Conservation (phyloP, 768 basidiomycete genomes). For the Psilocybe cyanescens region DNA sequence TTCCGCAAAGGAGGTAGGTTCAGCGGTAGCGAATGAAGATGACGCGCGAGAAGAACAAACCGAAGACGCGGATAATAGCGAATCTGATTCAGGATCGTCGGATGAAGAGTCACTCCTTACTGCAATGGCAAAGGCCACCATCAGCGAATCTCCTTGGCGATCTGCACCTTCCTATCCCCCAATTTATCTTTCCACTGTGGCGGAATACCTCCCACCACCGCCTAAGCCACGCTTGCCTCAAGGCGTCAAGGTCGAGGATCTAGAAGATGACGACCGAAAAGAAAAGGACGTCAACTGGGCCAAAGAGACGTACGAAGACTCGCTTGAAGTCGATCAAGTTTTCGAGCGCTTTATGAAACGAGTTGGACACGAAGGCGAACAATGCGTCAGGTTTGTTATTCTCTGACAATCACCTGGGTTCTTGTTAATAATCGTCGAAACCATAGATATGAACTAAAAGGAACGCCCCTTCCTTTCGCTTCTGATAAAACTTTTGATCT, state of each 20-base stretch:
- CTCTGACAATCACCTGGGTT: neutral
- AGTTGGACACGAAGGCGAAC: slow-evolving; percentile 71
- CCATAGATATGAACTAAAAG: slow-evolving; percentile 83
- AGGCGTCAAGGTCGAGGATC: slow-evolving; percentile 46
- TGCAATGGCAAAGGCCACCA: slow-evolving; percentile 57
- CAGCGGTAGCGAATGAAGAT: slow-evolving; percentile 3
- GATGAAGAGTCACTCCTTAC: slow-evolving; percentile 50
- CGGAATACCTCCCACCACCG: slow-evolving; percentile 71
- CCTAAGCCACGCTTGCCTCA: slow-evolving; percentile 50
- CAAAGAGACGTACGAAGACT: slow-evolving; percentile 82
- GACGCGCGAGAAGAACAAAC: neutral
- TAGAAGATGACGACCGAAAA: slow-evolving; percentile 27
- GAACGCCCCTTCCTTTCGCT: slow-evolving; percentile 85
- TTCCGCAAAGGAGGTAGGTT: neutral
- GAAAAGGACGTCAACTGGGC: slow-evolving; percentile 52
- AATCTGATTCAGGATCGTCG: slow-evolving; percentile 17
- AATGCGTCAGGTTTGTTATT: slow-evolving; percentile 79
- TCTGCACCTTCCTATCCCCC: slow-evolving; percentile 67
- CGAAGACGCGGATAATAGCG: slow-evolving; percentile 11
- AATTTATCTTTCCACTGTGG: slow-evolving; percentile 73
- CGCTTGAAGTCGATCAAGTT: slow-evolving; percentile 76
- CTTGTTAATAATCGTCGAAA: neutral
- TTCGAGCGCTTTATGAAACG: slow-evolving; percentile 86
- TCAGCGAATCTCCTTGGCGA: slow-evolving; percentile 69
- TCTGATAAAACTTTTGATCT: slow-evolving; percentile 70